These are phyloP conservation scores for Primulina tabacum DNA, from an alignment of 257 asterid genomes.

Conservation along the genomic window DNA sequence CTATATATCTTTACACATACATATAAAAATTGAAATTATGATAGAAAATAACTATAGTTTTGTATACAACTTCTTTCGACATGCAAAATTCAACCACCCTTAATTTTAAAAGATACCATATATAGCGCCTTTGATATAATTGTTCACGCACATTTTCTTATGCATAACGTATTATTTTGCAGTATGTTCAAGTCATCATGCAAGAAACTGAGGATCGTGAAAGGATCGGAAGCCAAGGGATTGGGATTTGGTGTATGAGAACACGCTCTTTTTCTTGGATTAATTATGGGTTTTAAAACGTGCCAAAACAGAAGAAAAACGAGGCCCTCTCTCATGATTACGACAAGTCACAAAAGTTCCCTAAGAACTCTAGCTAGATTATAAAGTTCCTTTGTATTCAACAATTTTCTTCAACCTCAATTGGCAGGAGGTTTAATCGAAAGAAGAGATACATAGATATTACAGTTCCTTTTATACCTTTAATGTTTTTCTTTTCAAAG, in stretches of 20 bases:
- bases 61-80: too few species aligned
- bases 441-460: constrained; percentile 25
- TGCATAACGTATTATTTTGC: constrained; percentile 23
- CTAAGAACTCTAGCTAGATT: constrained; percentile 33
- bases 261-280: not conserved
- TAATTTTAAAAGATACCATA: not conserved
- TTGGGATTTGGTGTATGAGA: constrained; percentile 50
- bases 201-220: constrained; percentile 79
- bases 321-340: constrained; percentile 17
- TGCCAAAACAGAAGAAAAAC: constrained; percentile 21
- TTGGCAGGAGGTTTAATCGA: constrained; percentile 35
- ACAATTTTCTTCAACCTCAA: constrained; percentile 31
- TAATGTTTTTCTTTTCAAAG: constrained; percentile 16
- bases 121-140: not conserved
- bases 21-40: too few species aligned
- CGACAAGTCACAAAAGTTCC: constrained; percentile 50
- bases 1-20: not conserved
- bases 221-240: constrained; percentile 74
- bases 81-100: too few species aligned
- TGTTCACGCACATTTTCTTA: constrained; percentile 15
- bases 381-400: constrained; percentile 34
- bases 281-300: not conserved
- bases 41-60: too few species aligned
- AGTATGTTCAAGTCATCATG: constrained; percentile 80
- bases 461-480: constrained; percentile 28